Conservation (phyloP, 192 early-diverging fungal genomes). For the Podila minutissima region DNA sequence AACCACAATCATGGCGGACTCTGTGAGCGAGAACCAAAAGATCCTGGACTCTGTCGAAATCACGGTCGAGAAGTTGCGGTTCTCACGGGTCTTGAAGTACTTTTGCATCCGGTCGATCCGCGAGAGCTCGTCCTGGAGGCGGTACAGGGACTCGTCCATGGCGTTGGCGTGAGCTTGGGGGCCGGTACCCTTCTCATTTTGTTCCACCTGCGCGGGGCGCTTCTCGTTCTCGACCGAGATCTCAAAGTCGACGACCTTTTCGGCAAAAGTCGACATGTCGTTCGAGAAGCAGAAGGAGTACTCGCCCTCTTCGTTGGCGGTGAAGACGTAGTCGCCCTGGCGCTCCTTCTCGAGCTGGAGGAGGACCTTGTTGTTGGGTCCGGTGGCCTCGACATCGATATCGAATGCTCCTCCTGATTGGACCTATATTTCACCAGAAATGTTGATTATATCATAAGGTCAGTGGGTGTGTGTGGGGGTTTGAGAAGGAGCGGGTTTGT, state of each 20-base stretch:
- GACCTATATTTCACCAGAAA: slow-evolving; percentile 64
- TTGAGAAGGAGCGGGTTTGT: neutral
- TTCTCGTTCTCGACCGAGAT: slow-evolving; percentile 91
- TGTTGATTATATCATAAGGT: neutral
- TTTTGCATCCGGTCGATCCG: slow-evolving; percentile 85
- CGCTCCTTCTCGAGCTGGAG: slow-evolving; percentile 87
- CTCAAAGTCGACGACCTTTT: slow-evolving; percentile 97
- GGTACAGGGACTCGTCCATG: slow-evolving; percentile 68
- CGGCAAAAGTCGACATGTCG: slow-evolving; percentile 91
- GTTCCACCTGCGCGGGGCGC: slow-evolving; percentile 49
- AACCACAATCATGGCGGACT: slow-evolving; percentile 79
- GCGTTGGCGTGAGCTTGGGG: slow-evolving; percentile 59
- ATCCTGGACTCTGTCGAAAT: slow-evolving; percentile 85
- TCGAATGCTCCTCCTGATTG: slow-evolving; percentile 98
- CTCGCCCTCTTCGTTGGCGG: slow-evolving; percentile 87
- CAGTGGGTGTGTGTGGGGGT: no score
- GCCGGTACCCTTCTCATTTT: slow-evolving; percentile 17
- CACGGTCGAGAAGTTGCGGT: slow-evolving; percentile 92
- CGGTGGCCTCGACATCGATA: slow-evolving; percentile 91
- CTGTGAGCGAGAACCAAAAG: slow-evolving; percentile 91
- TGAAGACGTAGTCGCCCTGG: slow-evolving; percentile 96
- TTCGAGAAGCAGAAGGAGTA: slow-evolving; percentile 98
- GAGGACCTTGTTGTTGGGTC: slow-evolving; percentile 74
- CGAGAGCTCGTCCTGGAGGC: slow-evolving; percentile 69
- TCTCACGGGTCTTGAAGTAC: slow-evolving; percentile 90